Evolutionary conservation across 345 rosid genomes (phyloP).

Genomic region (Sonneratia caseolaris): DNA sequence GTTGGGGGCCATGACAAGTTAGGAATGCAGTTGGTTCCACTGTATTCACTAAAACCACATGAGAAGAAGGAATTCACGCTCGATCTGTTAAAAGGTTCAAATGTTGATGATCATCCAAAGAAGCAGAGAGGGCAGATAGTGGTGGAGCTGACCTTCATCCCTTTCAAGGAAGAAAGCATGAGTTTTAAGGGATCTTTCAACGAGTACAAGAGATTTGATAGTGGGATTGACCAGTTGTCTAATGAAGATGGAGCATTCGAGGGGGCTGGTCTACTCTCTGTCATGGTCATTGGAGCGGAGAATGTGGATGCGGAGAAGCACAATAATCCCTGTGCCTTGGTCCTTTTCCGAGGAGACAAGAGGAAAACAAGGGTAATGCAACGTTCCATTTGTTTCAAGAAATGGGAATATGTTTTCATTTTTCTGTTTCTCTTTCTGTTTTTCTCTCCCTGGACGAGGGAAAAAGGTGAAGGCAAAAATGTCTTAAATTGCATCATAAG

Average conservation of each 20-base stretch:
- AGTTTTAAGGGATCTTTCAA: constrained; percentile 17
- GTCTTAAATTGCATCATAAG: too few relatives aligned
- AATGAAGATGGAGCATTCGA: constrained; percentile 3
- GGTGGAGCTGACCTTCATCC: constrained; percentile 30
- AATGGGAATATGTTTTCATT: too few relatives aligned
- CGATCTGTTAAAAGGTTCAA: constrained; percentile 29
- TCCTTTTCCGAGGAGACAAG: constrained; percentile 38
- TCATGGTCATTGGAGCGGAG: constrained; percentile 30
- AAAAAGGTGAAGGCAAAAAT: too few relatives aligned
- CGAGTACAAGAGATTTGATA: constrained; percentile 7
- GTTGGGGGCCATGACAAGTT: constrained; percentile 39
- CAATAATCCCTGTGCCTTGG: constrained; percentile 35
- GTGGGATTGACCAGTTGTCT: constrained; percentile 6
- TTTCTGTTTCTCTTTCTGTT: too few relatives aligned
- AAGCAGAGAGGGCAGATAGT: constrained; percentile 34
- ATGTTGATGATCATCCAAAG: constrained; percentile 25
- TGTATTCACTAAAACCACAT: constrained; percentile 20
- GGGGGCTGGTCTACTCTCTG: constrained; percentile 32
- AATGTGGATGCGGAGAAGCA: constrained; percentile 43
- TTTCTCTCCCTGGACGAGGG: too few relatives aligned
- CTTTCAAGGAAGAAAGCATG: constrained; percentile 33
- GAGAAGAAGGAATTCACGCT: constrained; percentile 26
- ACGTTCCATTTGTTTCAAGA: not conserved
- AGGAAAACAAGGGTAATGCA: constrained; percentile 40
- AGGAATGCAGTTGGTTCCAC: constrained; percentile 41